Evolutionary conservation across 352 stramenopile species (phyloP).

Genomic region (Phytophthora ramorum): DNA sequence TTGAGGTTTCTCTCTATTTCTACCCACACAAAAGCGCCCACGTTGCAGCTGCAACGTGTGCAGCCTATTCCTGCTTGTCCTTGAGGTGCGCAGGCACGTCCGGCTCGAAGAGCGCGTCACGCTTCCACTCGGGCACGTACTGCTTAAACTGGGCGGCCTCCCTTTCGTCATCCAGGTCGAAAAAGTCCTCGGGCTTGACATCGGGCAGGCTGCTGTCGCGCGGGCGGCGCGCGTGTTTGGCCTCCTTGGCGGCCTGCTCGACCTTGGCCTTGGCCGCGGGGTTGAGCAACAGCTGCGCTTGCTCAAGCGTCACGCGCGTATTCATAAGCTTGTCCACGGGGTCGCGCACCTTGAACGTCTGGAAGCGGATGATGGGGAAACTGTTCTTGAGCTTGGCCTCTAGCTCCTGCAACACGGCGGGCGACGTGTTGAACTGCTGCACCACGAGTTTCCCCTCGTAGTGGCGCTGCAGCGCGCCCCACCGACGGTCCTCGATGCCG

Average conservation of each 20-base stretch:
- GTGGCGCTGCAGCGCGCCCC: conserved; percentile 86
- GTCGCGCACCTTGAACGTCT: conserved; percentile 89
- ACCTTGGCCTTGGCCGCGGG: conserved; percentile 44
- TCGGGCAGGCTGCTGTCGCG: conserved; percentile 35
- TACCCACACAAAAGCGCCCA: conserved; percentile 23
- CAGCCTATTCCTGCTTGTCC: conserved; percentile 39
- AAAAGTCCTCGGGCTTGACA: conserved; percentile 59
- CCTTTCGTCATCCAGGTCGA: conserved; percentile 67
- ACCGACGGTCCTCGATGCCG: conserved; percentile 85
- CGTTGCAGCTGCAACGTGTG: conserved; percentile 2
- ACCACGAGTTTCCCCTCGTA: conserved; percentile 89
- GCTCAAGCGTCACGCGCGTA: conserved; percentile 72
- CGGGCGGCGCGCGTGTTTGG: conserved; percentile 42
- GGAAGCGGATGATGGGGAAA: conserved; percentile 86
- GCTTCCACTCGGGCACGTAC: conserved; percentile 88
- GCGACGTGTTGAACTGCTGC: conserved; percentile 86
- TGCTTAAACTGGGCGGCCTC: conserved; percentile 77
- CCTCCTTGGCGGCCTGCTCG: conserved; percentile 41
- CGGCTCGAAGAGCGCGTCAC: conserved; percentile 75
- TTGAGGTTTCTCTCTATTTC: conserved; percentile 36
- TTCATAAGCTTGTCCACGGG: conserved; percentile 86
- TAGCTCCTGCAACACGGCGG: conserved; percentile 67
- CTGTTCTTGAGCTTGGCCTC: conserved; percentile 88
- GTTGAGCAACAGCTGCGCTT: conserved; percentile 65
- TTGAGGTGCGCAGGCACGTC: conserved; percentile 71